These are phyloP conservation scores for Canna indica DNA, from an alignment of 176 grass and related monocot species.

Conservation along the genomic window DNA sequence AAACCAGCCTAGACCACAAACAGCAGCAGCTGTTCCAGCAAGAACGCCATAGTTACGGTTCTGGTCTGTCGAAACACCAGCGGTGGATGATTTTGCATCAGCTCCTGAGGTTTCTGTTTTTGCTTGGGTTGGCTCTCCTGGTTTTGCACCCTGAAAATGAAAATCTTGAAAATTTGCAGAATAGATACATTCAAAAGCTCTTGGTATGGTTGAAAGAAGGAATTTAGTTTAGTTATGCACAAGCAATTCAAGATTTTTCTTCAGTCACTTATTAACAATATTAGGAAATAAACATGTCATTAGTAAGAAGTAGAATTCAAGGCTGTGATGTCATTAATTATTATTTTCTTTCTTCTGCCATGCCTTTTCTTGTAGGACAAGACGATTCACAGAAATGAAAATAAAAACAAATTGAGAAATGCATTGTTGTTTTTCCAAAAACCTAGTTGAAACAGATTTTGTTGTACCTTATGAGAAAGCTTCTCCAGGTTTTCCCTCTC, in stretches of 20 bases:
- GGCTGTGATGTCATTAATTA: too few species aligned
- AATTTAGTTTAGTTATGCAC: background rate
- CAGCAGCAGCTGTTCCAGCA: slow-evolving; percentile 50
- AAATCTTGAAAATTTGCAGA: background rate
- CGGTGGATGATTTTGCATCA: slow-evolving; percentile 30
- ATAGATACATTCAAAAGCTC: background rate
- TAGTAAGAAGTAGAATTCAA: too few species aligned
- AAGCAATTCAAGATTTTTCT: background rate
- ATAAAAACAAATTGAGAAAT: too few species aligned
- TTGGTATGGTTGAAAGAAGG: background rate
- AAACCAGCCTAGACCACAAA: slow-evolving; percentile 67
- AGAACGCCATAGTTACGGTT: slow-evolving; percentile 66
- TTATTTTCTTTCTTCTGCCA: too few species aligned
- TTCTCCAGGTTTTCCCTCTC: slow-evolving; percentile 82
- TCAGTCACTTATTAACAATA: background rate
- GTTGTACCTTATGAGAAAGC: slow-evolving; percentile 47
- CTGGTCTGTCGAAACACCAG: slow-evolving; percentile 48
- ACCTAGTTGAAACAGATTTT: too few species aligned
- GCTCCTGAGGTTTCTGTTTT: slow-evolving; percentile 22
- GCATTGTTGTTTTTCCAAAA: too few species aligned
- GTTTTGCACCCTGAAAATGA: slow-evolving; percentile 36
- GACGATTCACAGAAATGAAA: too few species aligned
- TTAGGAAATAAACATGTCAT: background rate
- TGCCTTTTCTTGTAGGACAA: too few species aligned
- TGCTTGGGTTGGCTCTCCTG: slow-evolving; percentile 35